These are phyloP conservation scores for Cladosporium sp. DNA, from an alignment of 2,329 filamentous ascomycete genomes.

Conservation along the genomic window DNA sequence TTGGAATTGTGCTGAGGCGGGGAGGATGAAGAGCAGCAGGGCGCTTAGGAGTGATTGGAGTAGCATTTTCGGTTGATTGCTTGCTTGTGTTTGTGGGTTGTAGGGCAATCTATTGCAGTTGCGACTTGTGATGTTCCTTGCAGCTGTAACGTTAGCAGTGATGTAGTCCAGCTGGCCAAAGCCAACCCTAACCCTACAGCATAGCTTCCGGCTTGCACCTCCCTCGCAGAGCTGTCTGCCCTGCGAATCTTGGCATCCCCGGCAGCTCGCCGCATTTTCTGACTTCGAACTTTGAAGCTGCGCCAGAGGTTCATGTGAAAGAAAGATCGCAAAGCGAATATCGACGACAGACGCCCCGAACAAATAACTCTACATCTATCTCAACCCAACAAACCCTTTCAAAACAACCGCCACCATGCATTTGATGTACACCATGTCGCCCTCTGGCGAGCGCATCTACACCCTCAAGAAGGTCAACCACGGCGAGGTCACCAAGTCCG, in stretches of 20 bases:
- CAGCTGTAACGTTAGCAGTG: neutral
- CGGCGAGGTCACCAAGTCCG: conserved; percentile 87
- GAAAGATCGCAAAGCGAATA: neutral
- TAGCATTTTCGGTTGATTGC: conserved; percentile 28
- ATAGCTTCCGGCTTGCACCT: neutral
- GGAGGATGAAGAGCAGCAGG: conserved; percentile 56
- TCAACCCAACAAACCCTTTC: neutral
- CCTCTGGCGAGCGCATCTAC: conserved; percentile 81
- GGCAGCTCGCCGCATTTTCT: conserved; percentile 9
- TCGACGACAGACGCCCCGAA: conserved; percentile 2
- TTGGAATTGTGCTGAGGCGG: conserved; percentile 74
- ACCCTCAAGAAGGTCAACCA: conserved; percentile 84
- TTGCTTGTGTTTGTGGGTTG: neutral
- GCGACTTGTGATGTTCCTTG: neutral
- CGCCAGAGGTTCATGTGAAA: conserved; percentile 5
- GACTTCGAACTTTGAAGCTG: neutral
- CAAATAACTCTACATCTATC: neutral
- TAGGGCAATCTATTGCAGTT: neutral
- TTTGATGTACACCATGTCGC: conserved; percentile 82
- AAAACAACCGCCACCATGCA: conserved; percentile 48
- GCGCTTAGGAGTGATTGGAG: conserved; percentile 29
- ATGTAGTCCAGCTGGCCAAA: neutral
- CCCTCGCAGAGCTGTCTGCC: neutral
- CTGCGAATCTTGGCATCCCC: conserved; percentile 4
- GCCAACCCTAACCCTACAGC: neutral